Evolutionary conservation across 495 filamentous ascomycete genomes (phyloP).

Genomic region (Xylaria venustula): DNA sequence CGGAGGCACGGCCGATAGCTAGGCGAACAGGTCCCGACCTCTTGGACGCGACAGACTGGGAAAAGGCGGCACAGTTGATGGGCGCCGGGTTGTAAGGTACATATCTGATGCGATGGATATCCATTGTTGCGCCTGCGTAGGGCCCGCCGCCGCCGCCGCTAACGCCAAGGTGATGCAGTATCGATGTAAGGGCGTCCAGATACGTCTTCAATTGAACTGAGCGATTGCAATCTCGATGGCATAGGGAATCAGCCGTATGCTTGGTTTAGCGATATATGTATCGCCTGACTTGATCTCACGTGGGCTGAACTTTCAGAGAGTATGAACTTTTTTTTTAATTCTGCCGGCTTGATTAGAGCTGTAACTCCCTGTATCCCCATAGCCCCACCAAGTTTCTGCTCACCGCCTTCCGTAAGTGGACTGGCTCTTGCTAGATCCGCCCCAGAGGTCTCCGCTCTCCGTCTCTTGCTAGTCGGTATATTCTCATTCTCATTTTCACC

Average conservation of each 20-base stretch:
- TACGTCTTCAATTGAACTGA: not conserved
- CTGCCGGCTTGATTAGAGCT: slow-evolving; percentile 11
- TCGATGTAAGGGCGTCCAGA: not conserved
- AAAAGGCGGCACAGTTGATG: slow-evolving; percentile 93
- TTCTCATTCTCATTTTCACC: too few species aligned
- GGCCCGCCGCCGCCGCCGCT: not conserved
- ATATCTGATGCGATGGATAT: slow-evolving; percentile 96
- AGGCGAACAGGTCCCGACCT: slow-evolving; percentile 61
- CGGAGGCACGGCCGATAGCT: slow-evolving; percentile 89
- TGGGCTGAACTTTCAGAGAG: not conserved
- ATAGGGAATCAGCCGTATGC: not conserved
- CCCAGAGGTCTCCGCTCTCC: too few species aligned
- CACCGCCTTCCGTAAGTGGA: not conserved
- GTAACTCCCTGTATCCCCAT: not conserved
- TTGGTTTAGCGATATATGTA: not conserved
- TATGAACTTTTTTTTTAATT: slow-evolving; percentile 17
- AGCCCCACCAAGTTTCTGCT: not conserved
- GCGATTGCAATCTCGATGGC: not conserved
- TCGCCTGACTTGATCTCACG: not conserved
- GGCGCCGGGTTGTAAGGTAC: slow-evolving; percentile 90
- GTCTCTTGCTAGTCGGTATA: too few species aligned
- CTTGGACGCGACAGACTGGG: slow-evolving; percentile 66
- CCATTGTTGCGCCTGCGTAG: slow-evolving; percentile 63
- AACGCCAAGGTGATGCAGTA: not conserved
- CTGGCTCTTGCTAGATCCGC: not conserved